phyloP scores from a whole-genome alignment of 345 rosid species.

The Arabidopsis suecica region DNA sequence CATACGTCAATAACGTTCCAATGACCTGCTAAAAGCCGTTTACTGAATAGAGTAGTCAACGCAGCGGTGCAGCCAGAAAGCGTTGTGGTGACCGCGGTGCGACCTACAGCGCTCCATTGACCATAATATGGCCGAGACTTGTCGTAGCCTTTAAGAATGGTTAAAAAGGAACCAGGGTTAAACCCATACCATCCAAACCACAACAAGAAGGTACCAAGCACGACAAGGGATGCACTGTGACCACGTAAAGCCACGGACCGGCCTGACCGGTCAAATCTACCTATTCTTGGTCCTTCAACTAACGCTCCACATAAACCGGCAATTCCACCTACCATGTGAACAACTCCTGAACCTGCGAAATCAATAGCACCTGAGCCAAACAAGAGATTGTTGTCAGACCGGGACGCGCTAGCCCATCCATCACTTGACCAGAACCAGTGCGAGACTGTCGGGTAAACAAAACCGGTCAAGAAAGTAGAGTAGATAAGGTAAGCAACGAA shows the following conservation, averaged over 20 bases:
- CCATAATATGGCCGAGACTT: slow-evolving; percentile 34
- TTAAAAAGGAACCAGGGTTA: slow-evolving; percentile 61
- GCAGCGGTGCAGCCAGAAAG: slow-evolving; percentile 33
- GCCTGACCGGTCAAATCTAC: slow-evolving; percentile 59
- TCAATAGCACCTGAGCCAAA: slow-evolving; percentile 69
- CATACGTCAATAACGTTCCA: slow-evolving; percentile 33
- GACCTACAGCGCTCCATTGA: slow-evolving; percentile 37
- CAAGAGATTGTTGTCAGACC: slow-evolving; percentile 42
- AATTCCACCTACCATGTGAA: slow-evolving; percentile 84
- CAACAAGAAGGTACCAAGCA: slow-evolving; percentile 70
- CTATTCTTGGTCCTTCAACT: slow-evolving; percentile 77
- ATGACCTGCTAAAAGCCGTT: slow-evolving; percentile 29
- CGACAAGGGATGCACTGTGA: slow-evolving; percentile 72
- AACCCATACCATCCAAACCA: slow-evolving; percentile 69
- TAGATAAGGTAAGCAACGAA: slow-evolving; percentile 78
- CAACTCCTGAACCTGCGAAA: slow-evolving; percentile 86
- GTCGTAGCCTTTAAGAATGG: slow-evolving; percentile 51
- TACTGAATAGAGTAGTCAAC: slow-evolving; percentile 36
- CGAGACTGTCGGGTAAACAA: slow-evolving; percentile 70
- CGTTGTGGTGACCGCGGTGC: slow-evolving; percentile 35
- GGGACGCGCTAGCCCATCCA: slow-evolving; percentile 72
- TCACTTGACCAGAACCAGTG: slow-evolving; percentile 83
- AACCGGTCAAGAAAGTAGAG: slow-evolving; percentile 72
- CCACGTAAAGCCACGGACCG: slow-evolving; percentile 63
- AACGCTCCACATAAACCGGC: slow-evolving; percentile 82